A percentile compares a stretch with the other conserved stretches of the same genome.
phyloP scores from a whole-genome alignment of 148 eudicot species.

The Euryodendron excelsum region DNA sequence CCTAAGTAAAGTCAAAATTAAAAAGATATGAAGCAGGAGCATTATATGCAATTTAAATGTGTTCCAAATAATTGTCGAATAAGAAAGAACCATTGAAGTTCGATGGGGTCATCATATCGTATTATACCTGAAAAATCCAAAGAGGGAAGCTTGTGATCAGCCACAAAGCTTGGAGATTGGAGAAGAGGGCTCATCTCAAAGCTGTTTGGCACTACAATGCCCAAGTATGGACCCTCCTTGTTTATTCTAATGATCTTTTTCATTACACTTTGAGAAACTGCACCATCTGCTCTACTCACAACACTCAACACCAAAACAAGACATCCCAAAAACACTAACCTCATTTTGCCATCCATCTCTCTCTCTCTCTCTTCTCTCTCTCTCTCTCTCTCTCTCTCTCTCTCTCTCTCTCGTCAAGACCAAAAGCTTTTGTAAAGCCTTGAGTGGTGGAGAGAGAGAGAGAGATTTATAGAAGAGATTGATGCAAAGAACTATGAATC shows the following conservation, averaged over 20 bases:
- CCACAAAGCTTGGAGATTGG: conserved; percentile 29
- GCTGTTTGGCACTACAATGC: conserved; percentile 33
- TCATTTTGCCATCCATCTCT: neutral
- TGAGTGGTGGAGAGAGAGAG: neutral
- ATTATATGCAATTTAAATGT: too few species aligned
- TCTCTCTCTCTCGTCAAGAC: neutral
- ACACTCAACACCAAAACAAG: conserved; percentile 19
- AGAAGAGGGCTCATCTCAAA: conserved; percentile 39
- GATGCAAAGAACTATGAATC: too few species aligned
- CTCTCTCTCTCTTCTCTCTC: too few species aligned
- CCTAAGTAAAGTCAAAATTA: too few species aligned
- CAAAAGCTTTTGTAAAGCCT: neutral
- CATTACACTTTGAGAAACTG: conserved; percentile 13
- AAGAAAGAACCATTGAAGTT: too few species aligned
- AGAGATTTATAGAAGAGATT: too few species aligned
- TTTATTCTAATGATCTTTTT: conserved; percentile 21
- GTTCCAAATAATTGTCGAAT: too few species aligned
- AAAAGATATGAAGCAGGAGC: too few species aligned
- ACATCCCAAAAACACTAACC: conserved; percentile 8
- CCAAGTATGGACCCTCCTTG: conserved; percentile 29
- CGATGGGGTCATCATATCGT: too few species aligned
- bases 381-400: too few species aligned
- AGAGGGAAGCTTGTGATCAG: conserved; percentile 19
- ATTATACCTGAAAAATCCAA: conserved; percentile 34
- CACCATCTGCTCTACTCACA: conserved; percentile 6